Evolutionary conservation across 208 protist genomes (phyloP).

Genomic region (Porcisia hertigi): DNA sequence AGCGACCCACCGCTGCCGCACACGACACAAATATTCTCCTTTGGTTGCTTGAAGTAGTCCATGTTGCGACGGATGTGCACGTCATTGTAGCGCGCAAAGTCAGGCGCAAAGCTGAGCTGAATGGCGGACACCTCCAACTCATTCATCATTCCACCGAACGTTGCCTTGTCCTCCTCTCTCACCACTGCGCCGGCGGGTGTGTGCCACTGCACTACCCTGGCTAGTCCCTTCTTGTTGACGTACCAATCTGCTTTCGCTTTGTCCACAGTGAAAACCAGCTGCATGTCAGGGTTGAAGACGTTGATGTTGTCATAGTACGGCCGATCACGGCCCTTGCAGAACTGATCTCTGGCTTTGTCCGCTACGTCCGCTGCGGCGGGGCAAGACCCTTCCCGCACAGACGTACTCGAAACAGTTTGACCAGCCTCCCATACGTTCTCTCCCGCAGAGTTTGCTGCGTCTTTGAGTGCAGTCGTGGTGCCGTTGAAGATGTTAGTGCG

Average conservation of each 20-base stretch:
- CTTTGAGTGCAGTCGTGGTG: neutral
- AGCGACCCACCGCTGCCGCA: slow-evolving; percentile 40
- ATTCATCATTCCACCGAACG: neutral
- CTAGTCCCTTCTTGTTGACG: slow-evolving; percentile 61
- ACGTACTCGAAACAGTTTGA: neutral
- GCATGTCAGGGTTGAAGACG: slow-evolving; percentile 44
- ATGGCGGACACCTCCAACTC: slow-evolving; percentile 39
- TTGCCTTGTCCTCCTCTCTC: slow-evolving; percentile 1
- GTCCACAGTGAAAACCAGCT: slow-evolving; percentile 59
- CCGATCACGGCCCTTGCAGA: slow-evolving; percentile 41
- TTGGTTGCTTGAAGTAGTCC: slow-evolving; percentile 63
- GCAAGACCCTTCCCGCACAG: neutral
- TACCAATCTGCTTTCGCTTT: slow-evolving; percentile 65
- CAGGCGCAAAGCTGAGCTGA: slow-evolving; percentile 55
- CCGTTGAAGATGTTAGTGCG: neutral
- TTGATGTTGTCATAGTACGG: slow-evolving; percentile 76
- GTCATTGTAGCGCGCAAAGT: slow-evolving; percentile 59
- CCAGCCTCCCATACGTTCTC: neutral
- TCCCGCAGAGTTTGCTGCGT: neutral
- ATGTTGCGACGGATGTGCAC: slow-evolving; percentile 64
- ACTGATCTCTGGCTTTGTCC: slow-evolving; percentile 1
- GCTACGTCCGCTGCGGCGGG: neutral
- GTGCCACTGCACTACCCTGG: slow-evolving; percentile 48
- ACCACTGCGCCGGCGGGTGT: neutral
- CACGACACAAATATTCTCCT: slow-evolving; percentile 67